Evolutionary conservation across 257 asterid genomes (phyloP).

Genomic region (Apocynum venetum): DNA sequence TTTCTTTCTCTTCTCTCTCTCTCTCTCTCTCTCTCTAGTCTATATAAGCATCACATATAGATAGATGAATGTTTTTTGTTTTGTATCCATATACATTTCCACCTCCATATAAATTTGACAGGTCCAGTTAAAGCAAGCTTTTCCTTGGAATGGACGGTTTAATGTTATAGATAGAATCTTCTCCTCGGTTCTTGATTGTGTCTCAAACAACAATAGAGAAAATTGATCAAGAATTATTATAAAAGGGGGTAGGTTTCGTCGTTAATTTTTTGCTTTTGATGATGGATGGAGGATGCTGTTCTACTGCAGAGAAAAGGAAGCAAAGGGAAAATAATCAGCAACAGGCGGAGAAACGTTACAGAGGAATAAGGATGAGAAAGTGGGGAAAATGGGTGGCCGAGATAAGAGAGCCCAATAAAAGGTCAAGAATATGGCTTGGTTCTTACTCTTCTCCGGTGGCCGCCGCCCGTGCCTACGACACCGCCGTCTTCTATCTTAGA

Average conservation of each 20-base stretch:
- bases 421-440: slow-evolving; percentile 88
- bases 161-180: slow-evolving; percentile 6
- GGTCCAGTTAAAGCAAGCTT: slow-evolving; percentile 8
- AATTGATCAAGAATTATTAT: too few relatives aligned
- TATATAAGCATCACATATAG: neutral
- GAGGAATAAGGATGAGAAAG: slow-evolving; percentile 91
- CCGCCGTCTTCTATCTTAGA: slow-evolving; percentile 70
- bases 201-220: too few relatives aligned
- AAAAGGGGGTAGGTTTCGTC: neutral
- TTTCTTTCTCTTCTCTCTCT: neutral
- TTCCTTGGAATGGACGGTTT: slow-evolving; percentile 15
- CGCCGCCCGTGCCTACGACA: slow-evolving; percentile 92
- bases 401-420: slow-evolving; percentile 78
- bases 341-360: slow-evolving; percentile 54
- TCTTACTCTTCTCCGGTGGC: slow-evolving; percentile 83
- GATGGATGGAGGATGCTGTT: slow-evolving; percentile 30
- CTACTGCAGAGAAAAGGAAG: slow-evolving; percentile 45
- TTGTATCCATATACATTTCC: slow-evolving; percentile 7
- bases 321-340: slow-evolving; percentile 24
- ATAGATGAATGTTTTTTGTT: neutral
- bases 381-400: slow-evolving; percentile 99
- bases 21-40: neutral
- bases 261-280: slow-evolving; percentile 8
- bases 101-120: slow-evolving; percentile 45
- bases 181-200: neutral